Conservation (phyloP, 2,329 filamentous ascomycete genomes). For the Sarocladiaceae sp. region DNA sequence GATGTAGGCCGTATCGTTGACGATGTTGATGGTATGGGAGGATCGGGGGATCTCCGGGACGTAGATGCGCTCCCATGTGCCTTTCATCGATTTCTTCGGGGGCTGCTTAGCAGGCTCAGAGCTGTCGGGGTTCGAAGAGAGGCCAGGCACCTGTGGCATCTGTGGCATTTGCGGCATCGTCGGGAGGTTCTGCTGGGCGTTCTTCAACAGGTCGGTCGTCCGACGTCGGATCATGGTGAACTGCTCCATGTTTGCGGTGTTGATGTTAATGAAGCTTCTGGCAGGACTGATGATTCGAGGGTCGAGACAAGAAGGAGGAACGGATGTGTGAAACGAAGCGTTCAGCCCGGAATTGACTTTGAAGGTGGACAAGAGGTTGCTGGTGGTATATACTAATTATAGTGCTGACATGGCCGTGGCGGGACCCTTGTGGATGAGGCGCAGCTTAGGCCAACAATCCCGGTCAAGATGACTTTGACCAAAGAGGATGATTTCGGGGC, state of each 20-base stretch:
- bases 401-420: neutral
- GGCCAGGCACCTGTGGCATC: slow-evolving; percentile 27
- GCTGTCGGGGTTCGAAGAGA: slow-evolving; percentile 23
- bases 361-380: neutral
- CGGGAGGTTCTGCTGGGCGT: slow-evolving; percentile 43
- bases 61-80: slow-evolving; percentile 57
- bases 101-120: neutral
- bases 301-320: neutral
- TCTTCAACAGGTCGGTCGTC: slow-evolving; percentile 48
- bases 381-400: neutral
- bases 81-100: slow-evolving; percentile 38
- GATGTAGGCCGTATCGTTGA: slow-evolving; percentile 55
- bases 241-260: slow-evolving; percentile 37
- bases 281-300: neutral
- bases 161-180: no score
- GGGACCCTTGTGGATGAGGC: slow-evolving; percentile 1
- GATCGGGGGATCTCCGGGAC: slow-evolving; percentile 61
- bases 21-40: slow-evolving; percentile 65
- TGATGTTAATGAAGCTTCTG: neutral
- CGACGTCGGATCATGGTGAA: slow-evolving; percentile 51
- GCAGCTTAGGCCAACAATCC: neutral
- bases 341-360: neutral
- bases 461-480: neutral
- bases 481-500: no score
- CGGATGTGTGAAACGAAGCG: slow-evolving; percentile 7